These are phyloP conservation scores for Spiraea crenata DNA, from an alignment of 331 rosid species.

Conservation along the genomic window DNA sequence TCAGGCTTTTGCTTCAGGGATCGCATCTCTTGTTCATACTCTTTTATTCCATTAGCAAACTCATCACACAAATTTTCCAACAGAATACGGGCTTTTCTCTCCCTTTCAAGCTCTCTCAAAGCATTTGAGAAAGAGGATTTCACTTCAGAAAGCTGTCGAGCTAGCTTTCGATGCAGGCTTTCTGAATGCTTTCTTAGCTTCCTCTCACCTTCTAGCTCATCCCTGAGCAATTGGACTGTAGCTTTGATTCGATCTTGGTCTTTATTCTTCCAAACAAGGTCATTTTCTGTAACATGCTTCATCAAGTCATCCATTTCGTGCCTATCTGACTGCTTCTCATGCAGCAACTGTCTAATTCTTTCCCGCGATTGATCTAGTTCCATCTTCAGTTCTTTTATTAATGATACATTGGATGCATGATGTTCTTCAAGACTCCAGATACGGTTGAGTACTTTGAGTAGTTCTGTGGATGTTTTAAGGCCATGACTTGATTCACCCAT, in stretches of 20 bases:
- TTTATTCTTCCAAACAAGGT: conserved; percentile 38
- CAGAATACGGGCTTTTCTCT: conserved; percentile 62
- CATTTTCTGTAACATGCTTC: conserved; percentile 37
- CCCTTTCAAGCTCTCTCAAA: conserved; percentile 64
- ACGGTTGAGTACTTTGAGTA: conserved; percentile 57
- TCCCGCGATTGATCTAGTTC: conserved; percentile 46
- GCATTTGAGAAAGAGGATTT: conserved; percentile 53
- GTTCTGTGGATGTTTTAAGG: conserved; percentile 50
- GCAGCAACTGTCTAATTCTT: conserved; percentile 41
- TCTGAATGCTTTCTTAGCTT: conserved; percentile 60
- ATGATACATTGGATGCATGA: conserved; percentile 45
- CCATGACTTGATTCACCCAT: conserved; percentile 38
- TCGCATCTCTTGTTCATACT: conserved; percentile 62
- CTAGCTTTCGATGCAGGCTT: conserved; percentile 57
- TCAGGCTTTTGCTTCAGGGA: conserved; percentile 44
- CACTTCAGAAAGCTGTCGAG: conserved; percentile 55
- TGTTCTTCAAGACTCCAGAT: conserved; percentile 78
- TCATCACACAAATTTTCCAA: conserved; percentile 78
- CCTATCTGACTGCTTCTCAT: conserved; percentile 43
- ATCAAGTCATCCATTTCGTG: conserved; percentile 46
- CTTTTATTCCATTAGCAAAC: conserved; percentile 69
- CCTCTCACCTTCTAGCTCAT: conserved; percentile 70
- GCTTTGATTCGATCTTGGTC: conserved; percentile 40
- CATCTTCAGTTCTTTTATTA: conserved; percentile 47
- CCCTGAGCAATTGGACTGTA: conserved; percentile 36